Conservation (phyloP, 208 protist genomes). For the Endotrypanum monterogeii region DNA sequence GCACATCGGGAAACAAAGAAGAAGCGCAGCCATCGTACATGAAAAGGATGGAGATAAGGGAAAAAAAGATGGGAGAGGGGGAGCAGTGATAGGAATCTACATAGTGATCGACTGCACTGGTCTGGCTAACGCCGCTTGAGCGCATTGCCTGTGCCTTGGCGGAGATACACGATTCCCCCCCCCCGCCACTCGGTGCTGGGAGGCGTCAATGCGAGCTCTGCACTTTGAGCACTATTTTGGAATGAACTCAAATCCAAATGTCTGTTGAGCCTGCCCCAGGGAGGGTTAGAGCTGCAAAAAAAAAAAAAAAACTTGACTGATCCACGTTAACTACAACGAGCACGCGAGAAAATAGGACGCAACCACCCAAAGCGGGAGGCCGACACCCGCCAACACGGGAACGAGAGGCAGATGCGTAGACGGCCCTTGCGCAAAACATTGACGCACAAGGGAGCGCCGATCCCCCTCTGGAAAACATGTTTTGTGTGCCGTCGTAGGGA, state of each 20-base stretch:
- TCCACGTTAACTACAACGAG: background rate
- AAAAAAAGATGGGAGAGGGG: no score
- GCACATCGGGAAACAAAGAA: no score
- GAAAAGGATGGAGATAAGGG: no score
- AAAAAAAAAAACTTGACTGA: background rate
- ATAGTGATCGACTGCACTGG: no score
- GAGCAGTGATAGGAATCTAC: no score
- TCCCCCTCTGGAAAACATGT: background rate
- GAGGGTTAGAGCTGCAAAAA: no score
- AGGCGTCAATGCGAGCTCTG: background rate
- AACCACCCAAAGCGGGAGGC: background rate
- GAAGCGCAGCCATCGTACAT: no score
- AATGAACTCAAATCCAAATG: background rate
- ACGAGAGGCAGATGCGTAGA: background rate
- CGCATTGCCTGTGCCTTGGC: background rate
- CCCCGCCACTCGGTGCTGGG: background rate
- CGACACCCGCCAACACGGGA: background rate
- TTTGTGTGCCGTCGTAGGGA: background rate
- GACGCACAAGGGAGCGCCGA: background rate
- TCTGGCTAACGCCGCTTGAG: background rate
- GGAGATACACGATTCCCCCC: background rate
- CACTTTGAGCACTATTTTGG: background rate
- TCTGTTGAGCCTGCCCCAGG: background rate
- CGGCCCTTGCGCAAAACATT: background rate
- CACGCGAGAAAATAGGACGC: background rate